phyloP scores from a whole-genome alignment of 2,329 filamentous ascomycete species.

The Pochonia chlamydosporia region DNA sequence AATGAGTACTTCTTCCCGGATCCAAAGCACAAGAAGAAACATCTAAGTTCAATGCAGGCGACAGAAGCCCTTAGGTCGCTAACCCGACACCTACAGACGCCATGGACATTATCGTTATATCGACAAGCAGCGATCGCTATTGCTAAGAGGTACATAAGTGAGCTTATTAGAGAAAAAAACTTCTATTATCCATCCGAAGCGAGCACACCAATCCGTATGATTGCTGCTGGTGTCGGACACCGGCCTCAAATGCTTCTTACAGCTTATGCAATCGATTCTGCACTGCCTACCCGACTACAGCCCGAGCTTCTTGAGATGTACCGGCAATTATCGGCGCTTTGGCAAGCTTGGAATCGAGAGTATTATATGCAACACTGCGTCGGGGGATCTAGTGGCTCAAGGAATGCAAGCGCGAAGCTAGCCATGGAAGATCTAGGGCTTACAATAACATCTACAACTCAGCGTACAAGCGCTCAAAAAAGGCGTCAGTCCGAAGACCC shows the following conservation, averaged over 20 bases:
- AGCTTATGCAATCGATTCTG: constrained; percentile 1
- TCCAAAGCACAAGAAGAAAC: background rate
- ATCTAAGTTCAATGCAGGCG: background rate
- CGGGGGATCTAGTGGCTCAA: background rate
- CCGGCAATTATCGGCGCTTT: background rate
- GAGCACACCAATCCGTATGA: background rate
- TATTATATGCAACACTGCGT: background rate
- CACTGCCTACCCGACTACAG: constrained; percentile 1
- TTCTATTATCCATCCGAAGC: background rate
- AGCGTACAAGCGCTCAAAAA: no score
- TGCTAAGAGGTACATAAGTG: constrained; percentile 3
- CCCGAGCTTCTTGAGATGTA: constrained; percentile 6
- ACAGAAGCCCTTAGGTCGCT: background rate
- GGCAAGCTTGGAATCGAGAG: constrained; percentile 1
- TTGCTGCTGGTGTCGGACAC: constrained; percentile 1
- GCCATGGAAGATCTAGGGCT: no score
- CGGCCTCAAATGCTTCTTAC: constrained; percentile 1
- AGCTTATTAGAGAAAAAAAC: background rate
- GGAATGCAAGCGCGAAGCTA: background rate
- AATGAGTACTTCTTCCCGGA: background rate
- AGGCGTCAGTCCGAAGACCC: no score
- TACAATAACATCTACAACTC: no score
- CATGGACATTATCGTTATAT: background rate
- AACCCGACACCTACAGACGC: background rate
- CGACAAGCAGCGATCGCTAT: constrained; percentile 2